Conservation (phyloP, 2,329 filamentous ascomycete genomes). For the Aschersonia sp. region DNA sequence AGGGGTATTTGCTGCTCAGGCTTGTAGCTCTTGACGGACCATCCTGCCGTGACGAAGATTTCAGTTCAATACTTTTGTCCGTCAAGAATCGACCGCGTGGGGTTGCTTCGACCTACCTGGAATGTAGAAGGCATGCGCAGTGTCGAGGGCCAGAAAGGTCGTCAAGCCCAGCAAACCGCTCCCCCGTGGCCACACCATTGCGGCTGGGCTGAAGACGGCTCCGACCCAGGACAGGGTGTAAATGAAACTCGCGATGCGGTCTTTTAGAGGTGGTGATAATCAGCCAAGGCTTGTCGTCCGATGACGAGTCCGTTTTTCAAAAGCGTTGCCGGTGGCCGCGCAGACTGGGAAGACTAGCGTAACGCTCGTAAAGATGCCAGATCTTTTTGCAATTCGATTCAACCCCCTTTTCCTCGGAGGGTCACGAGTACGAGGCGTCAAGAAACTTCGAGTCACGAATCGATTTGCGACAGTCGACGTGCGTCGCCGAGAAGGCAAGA, state of each 20-base stretch:
- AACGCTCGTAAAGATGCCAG: no score
- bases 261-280: no score
- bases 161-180: conserved; percentile 21
- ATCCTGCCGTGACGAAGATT: conserved; percentile 32
- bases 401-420: no score
- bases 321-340: no score
- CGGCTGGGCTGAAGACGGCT: no score
- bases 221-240: no score
- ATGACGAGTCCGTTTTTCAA: no score
- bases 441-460: background rate
- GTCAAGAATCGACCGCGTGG: background rate
- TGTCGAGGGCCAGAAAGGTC: conserved; percentile 24
- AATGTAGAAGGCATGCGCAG: conserved; percentile 61
- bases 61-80: background rate
- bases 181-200: conserved; percentile 11
- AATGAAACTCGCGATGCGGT: no score
- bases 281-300: no score
- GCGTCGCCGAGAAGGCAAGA: conserved; percentile 1
- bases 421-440: background rate
- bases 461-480: background rate
- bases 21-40: conserved; percentile 68
- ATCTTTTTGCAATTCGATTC: no score
- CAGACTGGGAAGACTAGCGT: no score
- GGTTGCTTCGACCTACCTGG: conserved; percentile 43
- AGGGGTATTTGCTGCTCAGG: conserved; percentile 66